These are phyloP conservation scores for Priceomyces haplophilus DNA, from an alignment of 805 yeast genomes.

Conservation along the genomic window DNA sequence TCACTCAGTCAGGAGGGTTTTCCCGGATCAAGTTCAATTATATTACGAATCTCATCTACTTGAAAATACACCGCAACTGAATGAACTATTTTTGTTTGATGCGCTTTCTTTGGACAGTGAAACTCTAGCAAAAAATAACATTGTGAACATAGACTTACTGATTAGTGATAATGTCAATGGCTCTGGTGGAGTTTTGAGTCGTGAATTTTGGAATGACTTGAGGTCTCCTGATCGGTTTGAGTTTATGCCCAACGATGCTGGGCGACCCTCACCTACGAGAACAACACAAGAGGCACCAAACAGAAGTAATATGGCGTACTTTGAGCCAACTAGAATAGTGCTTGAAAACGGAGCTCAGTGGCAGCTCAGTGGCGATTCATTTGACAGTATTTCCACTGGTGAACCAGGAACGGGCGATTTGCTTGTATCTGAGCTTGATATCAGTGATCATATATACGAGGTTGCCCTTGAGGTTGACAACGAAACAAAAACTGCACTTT, in stretches of 20 bases:
- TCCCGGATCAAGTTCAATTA: slow-evolving; percentile 23
- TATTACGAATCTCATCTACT: slow-evolving; percentile 7
- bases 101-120: slow-evolving; percentile 11
- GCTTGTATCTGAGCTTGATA: slow-evolving; percentile 27
- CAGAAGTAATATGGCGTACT: slow-evolving; percentile 5
- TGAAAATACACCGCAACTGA: not conserved
- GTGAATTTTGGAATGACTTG: slow-evolving; percentile 24
- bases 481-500: slow-evolving; percentile 12
- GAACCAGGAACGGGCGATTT: slow-evolving; percentile 9
- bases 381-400: slow-evolving; percentile 17
- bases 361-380: slow-evolving; percentile 24
- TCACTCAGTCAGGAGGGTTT: slow-evolving; percentile 22
- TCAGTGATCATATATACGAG: slow-evolving; percentile 24
- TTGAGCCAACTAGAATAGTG: slow-evolving; percentile 21
- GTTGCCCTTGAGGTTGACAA: slow-evolving; percentile 17
- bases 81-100: slow-evolving; percentile 9
- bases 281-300: not conserved
- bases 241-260: slow-evolving; percentile 15
- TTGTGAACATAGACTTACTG: slow-evolving; percentile 13
- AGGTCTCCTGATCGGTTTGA: slow-evolving; percentile 19
- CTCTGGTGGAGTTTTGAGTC: slow-evolving; percentile 23
- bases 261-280: not conserved
- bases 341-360: slow-evolving; percentile 20
- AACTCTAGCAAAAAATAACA: slow-evolving; percentile 6
- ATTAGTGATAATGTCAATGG: slow-evolving; percentile 16